phyloP scores from a whole-genome alignment of 352 stramenopile species.

The Phytophthora brassicae region DNA sequence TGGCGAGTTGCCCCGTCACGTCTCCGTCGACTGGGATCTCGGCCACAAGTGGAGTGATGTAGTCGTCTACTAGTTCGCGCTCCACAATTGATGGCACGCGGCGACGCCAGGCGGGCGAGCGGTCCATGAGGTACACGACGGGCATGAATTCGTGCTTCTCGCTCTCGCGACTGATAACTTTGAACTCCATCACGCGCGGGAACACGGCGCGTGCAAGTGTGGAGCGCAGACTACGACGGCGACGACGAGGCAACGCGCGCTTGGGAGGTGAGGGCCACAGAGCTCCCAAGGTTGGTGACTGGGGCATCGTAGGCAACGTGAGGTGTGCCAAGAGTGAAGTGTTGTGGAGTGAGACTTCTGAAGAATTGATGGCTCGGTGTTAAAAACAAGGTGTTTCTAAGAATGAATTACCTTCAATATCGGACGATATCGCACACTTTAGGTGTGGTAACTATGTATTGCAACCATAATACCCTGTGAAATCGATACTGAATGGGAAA shows the following conservation, averaged over 20 bases:
- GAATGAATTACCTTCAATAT: no score
- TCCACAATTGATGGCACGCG: constrained; percentile 56
- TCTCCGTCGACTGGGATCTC: constrained; percentile 15
- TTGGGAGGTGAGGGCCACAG: constrained; percentile 27
- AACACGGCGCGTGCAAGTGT: constrained; percentile 49
- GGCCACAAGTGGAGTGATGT: constrained; percentile 54
- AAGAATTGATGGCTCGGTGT: background rate
- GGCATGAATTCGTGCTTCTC: constrained; percentile 83
- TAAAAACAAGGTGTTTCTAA: no score
- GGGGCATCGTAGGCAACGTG: constrained; percentile 1
- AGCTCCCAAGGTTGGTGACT: constrained; percentile 25
- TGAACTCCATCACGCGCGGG: constrained; percentile 76
- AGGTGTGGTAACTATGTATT: background rate
- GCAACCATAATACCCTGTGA: background rate
- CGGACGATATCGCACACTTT: no score
- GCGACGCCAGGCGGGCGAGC: constrained; percentile 47
- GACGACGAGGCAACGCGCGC: constrained; percentile 12
- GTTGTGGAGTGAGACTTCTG: constrained; percentile 2
- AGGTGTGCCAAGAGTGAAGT: background rate
- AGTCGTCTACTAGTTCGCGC: constrained; percentile 55
- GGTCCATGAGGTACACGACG: constrained; percentile 70
- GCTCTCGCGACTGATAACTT: constrained; percentile 68
- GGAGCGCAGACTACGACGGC: constrained; percentile 26
- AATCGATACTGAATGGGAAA: background rate
- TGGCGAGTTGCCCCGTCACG: constrained; percentile 29